Percentiles rank a stretch among this genome's conserved stretches.
Conservation (phyloP, 257 asterid species). For the Solanum boliviense region DNA sequence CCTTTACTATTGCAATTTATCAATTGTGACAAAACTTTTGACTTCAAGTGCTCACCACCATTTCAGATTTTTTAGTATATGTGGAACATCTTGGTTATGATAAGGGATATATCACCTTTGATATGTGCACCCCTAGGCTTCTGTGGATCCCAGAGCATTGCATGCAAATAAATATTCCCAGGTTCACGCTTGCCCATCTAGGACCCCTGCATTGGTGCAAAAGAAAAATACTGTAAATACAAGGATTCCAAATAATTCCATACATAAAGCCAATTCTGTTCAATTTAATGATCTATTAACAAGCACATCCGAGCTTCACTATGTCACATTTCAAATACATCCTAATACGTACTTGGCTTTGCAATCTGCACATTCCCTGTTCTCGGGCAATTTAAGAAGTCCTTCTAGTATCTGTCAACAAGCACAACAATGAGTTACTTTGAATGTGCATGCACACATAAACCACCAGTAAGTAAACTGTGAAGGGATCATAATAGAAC, state of each 20-base stretch:
- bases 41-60: not conserved
- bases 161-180: slow-evolving; percentile 97
- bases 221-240: not conserved
- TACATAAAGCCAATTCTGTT: not conserved
- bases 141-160: slow-evolving; percentile 99
- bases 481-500: not conserved
- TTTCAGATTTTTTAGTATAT: not conserved
- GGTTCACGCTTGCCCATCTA: slow-evolving; percentile 99
- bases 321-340: not conserved
- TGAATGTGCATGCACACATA: not conserved
- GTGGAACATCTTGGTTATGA: not conserved
- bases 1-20: not conserved
- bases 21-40: not conserved
- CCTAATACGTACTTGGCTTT: slow-evolving; percentile 69
- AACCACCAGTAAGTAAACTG: not conserved
- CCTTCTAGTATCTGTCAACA: slow-evolving; percentile 80
- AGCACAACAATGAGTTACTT: slow-evolving; percentile 6
- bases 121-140: slow-evolving; percentile 99
- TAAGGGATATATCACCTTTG: slow-evolving; percentile 53
- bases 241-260: not conserved
- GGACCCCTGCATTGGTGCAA: slow-evolving; percentile 64
- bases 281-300: not conserved
- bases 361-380: slow-evolving; percentile 99
- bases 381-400: slow-evolving; percentile 94
- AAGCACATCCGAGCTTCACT: not conserved